phyloP scores from a whole-genome alignment of 73 alveolate species.

The Tetrahymena borealis region DNA sequence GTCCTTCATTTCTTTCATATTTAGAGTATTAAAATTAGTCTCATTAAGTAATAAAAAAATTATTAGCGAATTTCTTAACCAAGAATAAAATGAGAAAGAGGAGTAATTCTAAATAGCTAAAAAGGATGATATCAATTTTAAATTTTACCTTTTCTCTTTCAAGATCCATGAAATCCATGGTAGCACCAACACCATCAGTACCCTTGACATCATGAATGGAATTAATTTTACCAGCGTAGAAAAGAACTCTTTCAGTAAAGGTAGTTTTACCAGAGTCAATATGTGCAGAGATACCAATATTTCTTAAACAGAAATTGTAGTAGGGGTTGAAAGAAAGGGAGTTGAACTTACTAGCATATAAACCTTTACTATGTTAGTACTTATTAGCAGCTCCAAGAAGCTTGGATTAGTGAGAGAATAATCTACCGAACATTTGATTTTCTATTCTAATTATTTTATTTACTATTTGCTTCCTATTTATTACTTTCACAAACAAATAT shows the following conservation, averaged over 20 bases:
- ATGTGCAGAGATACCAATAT: conserved; percentile 92
- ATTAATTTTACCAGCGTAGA: conserved; percentile 86
- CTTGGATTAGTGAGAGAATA: background rate
- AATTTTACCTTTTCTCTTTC: conserved; percentile 73
- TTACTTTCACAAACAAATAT: background rate
- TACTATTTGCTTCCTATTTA: background rate
- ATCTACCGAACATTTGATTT: background rate
- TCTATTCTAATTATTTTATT: background rate
- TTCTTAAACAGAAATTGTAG: conserved; percentile 33
- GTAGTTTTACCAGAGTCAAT: conserved; percentile 96
- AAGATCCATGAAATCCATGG: conserved; percentile 97
- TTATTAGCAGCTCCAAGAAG: background rate
- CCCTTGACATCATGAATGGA: conserved; percentile 92
- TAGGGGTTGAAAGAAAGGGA: background rate
- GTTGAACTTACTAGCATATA: background rate
- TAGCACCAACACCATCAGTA: conserved; percentile 96
- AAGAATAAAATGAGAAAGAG: too few species aligned
- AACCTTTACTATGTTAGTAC: background rate
- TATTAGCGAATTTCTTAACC: too few species aligned
- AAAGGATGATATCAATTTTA: background rate
- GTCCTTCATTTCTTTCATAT: too few species aligned
- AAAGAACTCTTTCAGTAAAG: conserved; percentile 88
- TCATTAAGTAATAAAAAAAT: too few species aligned
- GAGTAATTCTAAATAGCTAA: background rate
- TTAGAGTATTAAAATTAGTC: too few species aligned